Evolutionary conservation across 129 eudicot genomes (phyloP).

Genomic region (Escallonia rubra): DNA sequence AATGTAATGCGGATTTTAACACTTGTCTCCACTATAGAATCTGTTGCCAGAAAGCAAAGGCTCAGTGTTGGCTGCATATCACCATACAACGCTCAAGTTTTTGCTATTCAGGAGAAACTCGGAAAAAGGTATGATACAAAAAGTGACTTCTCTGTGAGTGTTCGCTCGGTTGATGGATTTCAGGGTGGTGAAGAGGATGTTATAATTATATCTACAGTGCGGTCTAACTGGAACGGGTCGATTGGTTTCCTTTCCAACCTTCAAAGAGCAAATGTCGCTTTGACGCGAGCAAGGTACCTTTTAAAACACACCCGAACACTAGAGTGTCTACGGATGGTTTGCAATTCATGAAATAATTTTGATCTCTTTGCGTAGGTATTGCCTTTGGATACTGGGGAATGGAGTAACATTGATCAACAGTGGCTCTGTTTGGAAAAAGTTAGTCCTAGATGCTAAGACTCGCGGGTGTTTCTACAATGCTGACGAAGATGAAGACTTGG

Average conservation of each 20-base stretch:
- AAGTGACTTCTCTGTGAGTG: slow-evolving; percentile 13
- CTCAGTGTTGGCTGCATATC: slow-evolving; percentile 66
- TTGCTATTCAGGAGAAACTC: slow-evolving; percentile 22
- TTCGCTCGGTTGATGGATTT: slow-evolving; percentile 40
- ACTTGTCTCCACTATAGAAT: slow-evolving; percentile 23
- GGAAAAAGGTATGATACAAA: slow-evolving; percentile 12
- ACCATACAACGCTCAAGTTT: slow-evolving; percentile 36
- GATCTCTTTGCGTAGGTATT: slow-evolving; percentile 23
- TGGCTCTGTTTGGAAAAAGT: slow-evolving; percentile 28
- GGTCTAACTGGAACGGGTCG: slow-evolving; percentile 17
- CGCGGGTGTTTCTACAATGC: slow-evolving; percentile 31
- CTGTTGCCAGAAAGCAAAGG: slow-evolving; percentile 21
- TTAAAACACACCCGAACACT: not conserved
- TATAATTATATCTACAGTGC: slow-evolving; percentile 35
- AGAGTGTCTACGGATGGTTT: not conserved
- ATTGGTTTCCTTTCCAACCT: slow-evolving; percentile 34
- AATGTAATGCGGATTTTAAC: too few species aligned
- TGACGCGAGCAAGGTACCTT: slow-evolving; percentile 41
- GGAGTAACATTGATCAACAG: slow-evolving; percentile 25
- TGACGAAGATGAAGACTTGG: slow-evolving; percentile 19
- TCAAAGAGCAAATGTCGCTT: slow-evolving; percentile 46
- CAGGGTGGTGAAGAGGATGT: slow-evolving; percentile 53
- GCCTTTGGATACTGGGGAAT: slow-evolving; percentile 58
- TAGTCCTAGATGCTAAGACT: slow-evolving; percentile 27
- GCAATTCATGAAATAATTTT: not conserved